Evolutionary conservation across 2,329 filamentous ascomycete genomes (phyloP).

Genomic region (Myriosclerotinia curreyana): DNA sequence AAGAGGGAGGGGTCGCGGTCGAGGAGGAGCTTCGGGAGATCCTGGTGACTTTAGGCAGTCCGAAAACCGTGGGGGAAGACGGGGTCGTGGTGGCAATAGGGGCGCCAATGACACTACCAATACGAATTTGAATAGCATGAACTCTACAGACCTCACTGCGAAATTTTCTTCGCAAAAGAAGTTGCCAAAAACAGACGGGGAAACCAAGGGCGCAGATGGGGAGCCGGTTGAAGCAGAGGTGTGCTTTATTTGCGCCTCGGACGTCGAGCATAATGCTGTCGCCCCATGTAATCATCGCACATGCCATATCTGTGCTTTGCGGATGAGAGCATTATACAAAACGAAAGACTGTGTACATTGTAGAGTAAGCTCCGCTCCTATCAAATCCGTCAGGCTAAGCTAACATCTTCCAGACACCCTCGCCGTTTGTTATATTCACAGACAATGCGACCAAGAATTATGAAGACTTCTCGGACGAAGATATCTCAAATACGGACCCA

Average conservation of each 20-base stretch:
- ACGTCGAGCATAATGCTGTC: slow-evolving; percentile 81
- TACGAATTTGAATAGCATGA: slow-evolving; percentile 15
- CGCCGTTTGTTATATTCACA: slow-evolving; percentile 85
- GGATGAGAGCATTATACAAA: slow-evolving; percentile 92
- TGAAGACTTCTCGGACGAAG: slow-evolving; percentile 71
- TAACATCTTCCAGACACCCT: slow-evolving; percentile 52
- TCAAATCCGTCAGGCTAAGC: slow-evolving; percentile 41
- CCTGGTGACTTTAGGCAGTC: slow-evolving; percentile 33
- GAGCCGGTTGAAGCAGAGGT: slow-evolving; percentile 66
- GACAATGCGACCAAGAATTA: slow-evolving; percentile 78
- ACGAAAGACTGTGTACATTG: slow-evolving; percentile 97
- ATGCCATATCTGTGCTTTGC: slow-evolving; percentile 91
- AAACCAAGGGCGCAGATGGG: slow-evolving; percentile 35
- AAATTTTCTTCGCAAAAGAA: slow-evolving; percentile 10
- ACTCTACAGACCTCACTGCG: neutral
- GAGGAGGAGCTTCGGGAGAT: slow-evolving; percentile 14
- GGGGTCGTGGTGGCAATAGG: slow-evolving; percentile 29
- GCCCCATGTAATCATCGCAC: slow-evolving; percentile 94
- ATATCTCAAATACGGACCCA: slow-evolving; percentile 76
- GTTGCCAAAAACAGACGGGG: slow-evolving; percentile 7
- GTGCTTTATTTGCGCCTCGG: slow-evolving; percentile 96
- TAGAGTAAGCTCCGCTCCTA: slow-evolving; percentile 57
- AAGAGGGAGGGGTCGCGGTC: slow-evolving; percentile 33
- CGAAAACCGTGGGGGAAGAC: slow-evolving; percentile 31
- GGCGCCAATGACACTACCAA: slow-evolving; percentile 18